These are phyloP conservation scores for Lipomyces spencermartinsiae DNA, from an alignment of 805 yeast genomes.

Conservation along the genomic window DNA sequence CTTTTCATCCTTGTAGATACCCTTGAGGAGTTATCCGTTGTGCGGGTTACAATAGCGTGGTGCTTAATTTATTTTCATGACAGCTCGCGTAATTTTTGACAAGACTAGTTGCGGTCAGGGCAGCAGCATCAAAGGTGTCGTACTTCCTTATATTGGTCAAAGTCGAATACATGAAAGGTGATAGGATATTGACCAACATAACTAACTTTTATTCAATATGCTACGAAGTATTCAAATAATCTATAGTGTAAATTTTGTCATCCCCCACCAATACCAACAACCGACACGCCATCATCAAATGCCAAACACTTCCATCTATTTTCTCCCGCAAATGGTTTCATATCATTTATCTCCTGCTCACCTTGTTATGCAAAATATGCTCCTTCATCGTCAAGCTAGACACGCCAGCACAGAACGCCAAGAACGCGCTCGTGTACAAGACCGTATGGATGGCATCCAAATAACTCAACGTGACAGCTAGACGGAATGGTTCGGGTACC, in stretches of 20 bases:
- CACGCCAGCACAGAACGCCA: conserved; percentile 22
- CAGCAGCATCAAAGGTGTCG: too few relatives aligned
- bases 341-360: conserved; percentile 14
- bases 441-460: conserved; percentile 34
- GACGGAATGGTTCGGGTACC: conserved; percentile 22
- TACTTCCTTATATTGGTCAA: too few relatives aligned
- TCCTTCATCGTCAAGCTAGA: conserved; percentile 32
- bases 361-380: conserved; percentile 29
- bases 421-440: conserved; percentile 21
- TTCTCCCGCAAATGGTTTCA: neutral
- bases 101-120: too few relatives aligned
- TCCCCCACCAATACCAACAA: neutral
- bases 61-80: too few relatives aligned
- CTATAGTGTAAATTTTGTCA: neutral
- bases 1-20: too few relatives aligned
- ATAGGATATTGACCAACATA: too few relatives aligned
- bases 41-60: too few relatives aligned
- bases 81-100: too few relatives aligned
- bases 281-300: neutral
- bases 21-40: too few relatives aligned
- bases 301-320: neutral
- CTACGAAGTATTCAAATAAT: neutral
- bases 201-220: neutral
- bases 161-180: too few relatives aligned
- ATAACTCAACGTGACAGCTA: conserved; percentile 23